Conservation (phyloP, 148 eudicot species). For the Tetragonia tetragonoides region DNA sequence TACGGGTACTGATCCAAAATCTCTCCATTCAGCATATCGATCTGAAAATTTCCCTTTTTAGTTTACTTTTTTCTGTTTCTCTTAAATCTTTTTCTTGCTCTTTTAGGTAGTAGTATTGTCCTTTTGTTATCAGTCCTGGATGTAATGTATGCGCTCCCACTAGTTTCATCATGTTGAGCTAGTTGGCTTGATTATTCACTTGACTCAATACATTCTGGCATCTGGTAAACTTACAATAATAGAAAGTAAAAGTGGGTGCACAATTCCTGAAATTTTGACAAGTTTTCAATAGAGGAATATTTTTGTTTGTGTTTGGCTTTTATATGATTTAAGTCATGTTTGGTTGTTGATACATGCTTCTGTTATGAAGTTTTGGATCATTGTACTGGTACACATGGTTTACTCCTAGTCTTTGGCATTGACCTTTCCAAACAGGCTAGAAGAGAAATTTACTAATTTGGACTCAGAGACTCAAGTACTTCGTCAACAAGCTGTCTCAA, state of each 20-base stretch:
- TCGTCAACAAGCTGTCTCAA: slow-evolving; percentile 96
- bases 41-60: no score
- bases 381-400: not conserved
- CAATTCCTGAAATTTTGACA: not conserved
- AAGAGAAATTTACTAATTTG: slow-evolving; percentile 79
- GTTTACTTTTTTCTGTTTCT: no score
- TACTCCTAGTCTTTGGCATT: slow-evolving; percentile 2
- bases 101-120: no score
- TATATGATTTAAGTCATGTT: not conserved
- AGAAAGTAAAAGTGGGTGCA: not conserved
- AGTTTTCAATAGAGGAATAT: not conserved
- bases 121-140: no score
- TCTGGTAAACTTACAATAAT: not conserved
- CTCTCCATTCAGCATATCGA: no score
- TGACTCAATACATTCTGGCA: no score
- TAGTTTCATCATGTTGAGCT: no score
- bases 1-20: no score
- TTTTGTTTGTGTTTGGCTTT: not conserved
- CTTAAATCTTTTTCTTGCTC: no score
- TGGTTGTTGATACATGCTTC: not conserved
- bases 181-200: no score
- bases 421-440: slow-evolving; percentile 50
- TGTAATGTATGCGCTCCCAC: no score
- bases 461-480: slow-evolving; percentile 97
- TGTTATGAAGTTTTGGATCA: not conserved